phyloP scores from a whole-genome alignment of 2,329 filamentous ascomycete genomes.

The Anisogramma anomala region DNA sequence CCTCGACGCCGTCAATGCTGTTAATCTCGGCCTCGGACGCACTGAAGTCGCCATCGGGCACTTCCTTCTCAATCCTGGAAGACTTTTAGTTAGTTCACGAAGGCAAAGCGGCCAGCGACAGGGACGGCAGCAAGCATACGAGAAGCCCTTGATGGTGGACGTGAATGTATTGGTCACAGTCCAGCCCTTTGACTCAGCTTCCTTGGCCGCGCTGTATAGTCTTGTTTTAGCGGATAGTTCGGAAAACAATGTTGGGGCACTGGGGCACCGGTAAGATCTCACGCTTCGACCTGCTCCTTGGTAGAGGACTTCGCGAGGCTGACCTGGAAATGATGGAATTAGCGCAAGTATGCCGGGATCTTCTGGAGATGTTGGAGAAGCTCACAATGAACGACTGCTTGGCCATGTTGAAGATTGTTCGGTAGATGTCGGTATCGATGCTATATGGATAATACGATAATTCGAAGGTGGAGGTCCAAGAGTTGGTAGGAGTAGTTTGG shows the following conservation, averaged over 20 bases:
- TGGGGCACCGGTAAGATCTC: constrained; percentile 6
- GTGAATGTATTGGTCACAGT: constrained; percentile 70
- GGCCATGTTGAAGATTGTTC: not conserved
- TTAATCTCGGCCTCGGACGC: constrained; percentile 38
- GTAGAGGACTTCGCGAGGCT: constrained; percentile 5
- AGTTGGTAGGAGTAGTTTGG: constrained; percentile 23
- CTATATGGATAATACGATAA: too few species aligned
- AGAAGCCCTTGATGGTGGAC: constrained; percentile 79
- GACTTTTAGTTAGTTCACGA: not conserved
- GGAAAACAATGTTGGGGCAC: not conserved
- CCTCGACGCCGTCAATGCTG: constrained; percentile 57
- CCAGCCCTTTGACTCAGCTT: constrained; percentile 64
- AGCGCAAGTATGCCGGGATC: not conserved
- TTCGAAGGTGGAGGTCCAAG: not conserved
- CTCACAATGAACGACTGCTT: constrained; percentile 41
- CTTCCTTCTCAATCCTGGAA: constrained; percentile 45
- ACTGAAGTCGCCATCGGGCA: constrained; percentile 56
- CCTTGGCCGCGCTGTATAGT: constrained; percentile 57
- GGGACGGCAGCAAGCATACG: constrained; percentile 46
- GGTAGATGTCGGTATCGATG: constrained; percentile 30
- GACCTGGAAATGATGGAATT: constrained; percentile 1
- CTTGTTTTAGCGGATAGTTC: not conserved
- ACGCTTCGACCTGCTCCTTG: constrained; percentile 13
- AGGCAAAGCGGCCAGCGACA: not conserved
- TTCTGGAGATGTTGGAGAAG: too few species aligned